Evolutionary conservation across 2,329 filamentous ascomycete genomes (phyloP), one percentile per base, ranked within the genome.

Genomic region (Trichoderma brevicompactum): DNA sequence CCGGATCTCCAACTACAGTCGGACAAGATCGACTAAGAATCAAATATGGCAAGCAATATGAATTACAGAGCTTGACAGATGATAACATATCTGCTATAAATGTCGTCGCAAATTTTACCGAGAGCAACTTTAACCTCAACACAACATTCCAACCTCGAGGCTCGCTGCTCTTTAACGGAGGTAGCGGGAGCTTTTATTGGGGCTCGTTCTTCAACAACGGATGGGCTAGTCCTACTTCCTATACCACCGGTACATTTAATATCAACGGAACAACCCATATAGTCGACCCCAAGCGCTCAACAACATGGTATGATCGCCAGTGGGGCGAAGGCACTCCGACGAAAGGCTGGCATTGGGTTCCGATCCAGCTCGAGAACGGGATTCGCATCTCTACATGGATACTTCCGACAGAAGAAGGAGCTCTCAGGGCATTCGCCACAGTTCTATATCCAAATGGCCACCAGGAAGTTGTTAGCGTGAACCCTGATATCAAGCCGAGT

Each of bases 281-380:
- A 3, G 2, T 59, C 2, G 43, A 59, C 13, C 8, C 43, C n/a
- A 36, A 40, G 6, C 55, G 32, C 43, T 49, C 55, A 40, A 49
- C 55, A 13, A 59, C 55, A 4, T 49, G 55, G 55, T 59, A 59
- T 19, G 34, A 59, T 28, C 43, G 55, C 13, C 43, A 59, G 1
- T 49, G 55, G 43, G 43, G 43, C 2, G 44, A 59, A 7, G 2
- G 36, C 5, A 59, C 32, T 4, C 55, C 55, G 6, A 38, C 17
- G 0, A 2, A 40, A 38, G 55, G 55, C 7, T 49, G 43, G 55
- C 43, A 49, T 32, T 49, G 55, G 55, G 5, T 59, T 9, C 43
- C 55, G 13, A 48, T 59, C 7, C 55, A 49, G 5, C 43, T 59
- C 28, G 55, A 49, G 5, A 59, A 49, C 13, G 55, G 55, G 15